These are phyloP conservation scores for Pleurotus giganteus DNA, from an alignment of 768 basidiomycete genomes.

Conservation along the genomic window DNA sequence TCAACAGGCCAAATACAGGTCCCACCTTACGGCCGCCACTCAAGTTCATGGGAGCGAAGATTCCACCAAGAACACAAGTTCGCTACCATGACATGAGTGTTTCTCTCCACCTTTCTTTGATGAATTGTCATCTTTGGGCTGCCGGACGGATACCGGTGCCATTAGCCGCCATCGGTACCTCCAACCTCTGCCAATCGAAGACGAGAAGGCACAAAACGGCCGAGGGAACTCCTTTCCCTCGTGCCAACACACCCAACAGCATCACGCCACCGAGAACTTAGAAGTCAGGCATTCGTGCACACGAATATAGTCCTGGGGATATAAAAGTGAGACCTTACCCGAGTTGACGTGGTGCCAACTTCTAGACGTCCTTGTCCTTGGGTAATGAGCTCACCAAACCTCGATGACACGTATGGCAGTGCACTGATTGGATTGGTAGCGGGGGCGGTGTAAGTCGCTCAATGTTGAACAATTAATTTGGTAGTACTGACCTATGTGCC, in stretches of 20 bases:
- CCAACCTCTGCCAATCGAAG: too few relatives aligned
- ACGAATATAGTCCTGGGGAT: background rate
- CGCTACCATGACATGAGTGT: too few relatives aligned
- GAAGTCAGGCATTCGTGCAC: too few relatives aligned
- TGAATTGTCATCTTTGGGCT: too few relatives aligned
- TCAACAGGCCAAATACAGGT: too few relatives aligned
- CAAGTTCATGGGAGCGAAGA: too few relatives aligned
- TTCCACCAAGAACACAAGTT: too few relatives aligned
- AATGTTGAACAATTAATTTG: background rate
- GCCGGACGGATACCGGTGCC: too few relatives aligned
- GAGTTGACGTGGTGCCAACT: background rate
- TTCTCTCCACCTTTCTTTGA: too few relatives aligned
- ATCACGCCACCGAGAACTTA: too few relatives aligned
- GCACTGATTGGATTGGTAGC: conserved; percentile 44
- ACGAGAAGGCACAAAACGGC: background rate
- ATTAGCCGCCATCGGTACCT: too few relatives aligned
- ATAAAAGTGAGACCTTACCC: background rate
- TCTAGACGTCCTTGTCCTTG: background rate
- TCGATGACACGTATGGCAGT: conserved; percentile 40
- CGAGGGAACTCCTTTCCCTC: background rate
- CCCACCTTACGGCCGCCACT: too few relatives aligned
- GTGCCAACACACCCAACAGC: background rate
- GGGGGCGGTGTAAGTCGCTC: conserved; percentile 37
- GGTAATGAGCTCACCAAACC: conserved; percentile 14
- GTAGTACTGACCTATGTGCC: background rate